Evolutionary conservation across 2,329 filamentous ascomycete genomes (phyloP).

Genomic region (Aschersonia sp.): DNA sequence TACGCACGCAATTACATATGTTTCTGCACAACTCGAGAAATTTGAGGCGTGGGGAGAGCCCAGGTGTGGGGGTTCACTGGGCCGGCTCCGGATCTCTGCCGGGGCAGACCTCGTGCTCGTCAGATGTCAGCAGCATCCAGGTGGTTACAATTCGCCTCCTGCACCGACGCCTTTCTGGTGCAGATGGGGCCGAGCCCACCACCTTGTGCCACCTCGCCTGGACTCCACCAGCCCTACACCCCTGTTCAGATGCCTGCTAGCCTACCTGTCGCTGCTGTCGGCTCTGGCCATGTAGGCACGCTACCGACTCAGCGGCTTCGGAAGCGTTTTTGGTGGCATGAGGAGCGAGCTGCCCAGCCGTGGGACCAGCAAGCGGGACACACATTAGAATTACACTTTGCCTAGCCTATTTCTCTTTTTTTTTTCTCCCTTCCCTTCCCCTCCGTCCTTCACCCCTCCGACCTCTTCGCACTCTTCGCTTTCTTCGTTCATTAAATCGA

Average conservation of each 20-base stretch:
- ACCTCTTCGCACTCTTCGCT: not conserved
- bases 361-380: not conserved
- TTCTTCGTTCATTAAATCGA: not conserved
- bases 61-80: constrained; percentile 1
- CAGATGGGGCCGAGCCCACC: not conserved
- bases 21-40: not conserved
- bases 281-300: not conserved
- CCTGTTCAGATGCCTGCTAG: not conserved
- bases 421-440: not conserved
- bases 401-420: not conserved
- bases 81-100: constrained; percentile 3
- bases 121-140: constrained; percentile 1
- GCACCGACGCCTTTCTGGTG: not conserved
- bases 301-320: constrained; percentile 1
- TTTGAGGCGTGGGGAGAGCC: not conserved
- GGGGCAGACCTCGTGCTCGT: constrained; percentile 2
- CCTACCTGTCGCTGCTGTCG: not conserved
- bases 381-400: not conserved
- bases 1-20: not conserved
- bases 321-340: not conserved
- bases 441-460: too few relatives aligned
- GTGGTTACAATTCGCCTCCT: not conserved
- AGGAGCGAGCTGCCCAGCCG: not conserved
- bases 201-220: not conserved
- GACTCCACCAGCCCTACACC: not conserved